These are phyloP conservation scores for Botrytis fragariae DNA, from an alignment of 2,329 filamentous ascomycete species.

Conservation along the genomic window DNA sequence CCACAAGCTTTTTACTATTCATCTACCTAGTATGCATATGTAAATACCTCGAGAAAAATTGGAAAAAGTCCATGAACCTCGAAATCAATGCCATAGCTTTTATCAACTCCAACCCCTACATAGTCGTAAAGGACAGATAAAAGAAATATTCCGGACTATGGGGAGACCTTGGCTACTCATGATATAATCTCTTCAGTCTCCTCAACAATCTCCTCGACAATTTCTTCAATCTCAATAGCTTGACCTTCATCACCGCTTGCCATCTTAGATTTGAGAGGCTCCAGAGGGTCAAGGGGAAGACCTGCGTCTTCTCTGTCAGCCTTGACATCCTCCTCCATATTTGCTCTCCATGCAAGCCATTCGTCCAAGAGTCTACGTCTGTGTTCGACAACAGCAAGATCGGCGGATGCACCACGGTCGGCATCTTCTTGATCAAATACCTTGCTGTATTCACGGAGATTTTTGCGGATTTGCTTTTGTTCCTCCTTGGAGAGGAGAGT, in stretches of 20 bases:
- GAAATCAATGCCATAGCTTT: slow-evolving; percentile 21
- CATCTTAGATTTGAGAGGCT: slow-evolving; percentile 57
- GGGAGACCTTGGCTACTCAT: slow-evolving; percentile 5
- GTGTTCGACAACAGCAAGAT: slow-evolving; percentile 88
- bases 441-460: slow-evolving; percentile 93
- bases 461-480: slow-evolving; percentile 97
- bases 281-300: slow-evolving; percentile 63
- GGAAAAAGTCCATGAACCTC: slow-evolving; percentile 13
- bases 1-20: slow-evolving; percentile 17
- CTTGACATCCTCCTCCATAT: slow-evolving; percentile 66
- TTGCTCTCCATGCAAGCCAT: slow-evolving; percentile 81
- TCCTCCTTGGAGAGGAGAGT: slow-evolving; percentile 95
- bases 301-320: slow-evolving; percentile 70
- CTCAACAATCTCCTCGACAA: slow-evolving; percentile 73
- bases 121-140: slow-evolving; percentile 17
- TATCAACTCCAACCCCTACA: slow-evolving; percentile 22
- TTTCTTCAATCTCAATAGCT: slow-evolving; percentile 83
- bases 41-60: slow-evolving; percentile 10
- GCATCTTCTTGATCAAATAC: slow-evolving; percentile 94
- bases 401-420: slow-evolving; percentile 88
- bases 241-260: slow-evolving; percentile 54
- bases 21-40: slow-evolving; percentile 20
- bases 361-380: slow-evolving; percentile 80
- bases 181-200: slow-evolving; percentile 76
- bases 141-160: background rate